Percentiles rank a stretch among this genome's conserved stretches.
These are phyloP conservation scores for Dipteronia sinensis DNA, from an alignment of 345 rosid species.

Conservation along the genomic window DNA sequence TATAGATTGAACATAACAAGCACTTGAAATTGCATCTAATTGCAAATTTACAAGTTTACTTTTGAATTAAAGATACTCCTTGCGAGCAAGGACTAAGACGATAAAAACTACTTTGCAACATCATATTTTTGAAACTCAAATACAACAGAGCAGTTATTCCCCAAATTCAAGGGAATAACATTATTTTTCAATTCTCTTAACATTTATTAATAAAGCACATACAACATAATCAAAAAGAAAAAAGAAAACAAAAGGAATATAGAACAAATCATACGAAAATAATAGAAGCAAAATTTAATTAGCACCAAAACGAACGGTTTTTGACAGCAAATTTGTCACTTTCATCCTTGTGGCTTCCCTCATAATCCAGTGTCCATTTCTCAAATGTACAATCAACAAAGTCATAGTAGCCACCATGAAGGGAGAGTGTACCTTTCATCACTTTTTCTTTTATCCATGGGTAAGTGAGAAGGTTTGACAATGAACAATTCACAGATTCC, in stretches of 20 bases:
- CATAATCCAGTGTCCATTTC: constrained; percentile 93
- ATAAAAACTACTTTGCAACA: neutral
- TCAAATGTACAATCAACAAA: constrained; percentile 80
- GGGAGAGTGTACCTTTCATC: constrained; percentile 50
- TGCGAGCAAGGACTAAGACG: too few species aligned
- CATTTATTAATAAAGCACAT: constrained; percentile 17
- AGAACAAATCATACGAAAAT: neutral
- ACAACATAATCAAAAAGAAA: neutral
- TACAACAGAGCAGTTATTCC: constrained; percentile 11
- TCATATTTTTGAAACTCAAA: neutral
- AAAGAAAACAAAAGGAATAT: neutral
- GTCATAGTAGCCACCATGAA: constrained; percentile 94
- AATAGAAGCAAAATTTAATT: constrained; percentile 6
- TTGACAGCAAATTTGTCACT: constrained; percentile 46
- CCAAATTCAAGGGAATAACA: constrained; percentile 22
- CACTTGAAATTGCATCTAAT: too few species aligned
- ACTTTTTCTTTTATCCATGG: constrained; percentile 96
- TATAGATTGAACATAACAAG: too few species aligned
- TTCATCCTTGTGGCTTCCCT: constrained; percentile 40
- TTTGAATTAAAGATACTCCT: neutral
- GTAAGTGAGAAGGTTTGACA: constrained; percentile 74
- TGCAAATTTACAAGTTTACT: too few species aligned
- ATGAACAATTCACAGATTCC: constrained; percentile 77
- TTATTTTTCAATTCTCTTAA: constrained; percentile 6
- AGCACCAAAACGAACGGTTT: constrained; percentile 66